Conservation (phyloP, 1,139 yeast genomes). For the Taiozyma onychis region DNA sequence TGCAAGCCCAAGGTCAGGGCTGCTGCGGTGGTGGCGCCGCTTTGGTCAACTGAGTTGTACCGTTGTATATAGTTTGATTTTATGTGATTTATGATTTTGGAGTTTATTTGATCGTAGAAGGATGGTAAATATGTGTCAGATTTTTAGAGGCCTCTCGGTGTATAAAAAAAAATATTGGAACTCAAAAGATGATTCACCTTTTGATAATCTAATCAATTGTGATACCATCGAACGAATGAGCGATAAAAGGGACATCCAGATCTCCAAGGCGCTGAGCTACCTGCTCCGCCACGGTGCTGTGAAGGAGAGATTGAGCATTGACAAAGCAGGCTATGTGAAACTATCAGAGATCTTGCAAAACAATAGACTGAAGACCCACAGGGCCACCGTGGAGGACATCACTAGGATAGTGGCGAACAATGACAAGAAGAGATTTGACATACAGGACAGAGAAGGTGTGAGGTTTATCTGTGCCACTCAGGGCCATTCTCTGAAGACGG, state of each 20-base stretch:
- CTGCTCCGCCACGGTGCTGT: conserved; percentile 80
- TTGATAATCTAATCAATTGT: not conserved
- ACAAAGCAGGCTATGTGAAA: conserved; percentile 58
- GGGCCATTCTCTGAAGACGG: conserved; percentile 69
- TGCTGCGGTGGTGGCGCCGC: conserved; percentile 41
- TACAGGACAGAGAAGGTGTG: conserved; percentile 25
- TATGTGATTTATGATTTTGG: not conserved
- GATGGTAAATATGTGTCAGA: not conserved
- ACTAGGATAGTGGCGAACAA: conserved; percentile 56
- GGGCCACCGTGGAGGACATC: conserved; percentile 53
- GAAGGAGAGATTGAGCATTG: conserved; percentile 62
- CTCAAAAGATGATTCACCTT: not conserved
- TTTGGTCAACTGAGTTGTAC: conserved; percentile 6
- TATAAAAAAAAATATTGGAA: no score
- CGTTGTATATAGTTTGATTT: not conserved
- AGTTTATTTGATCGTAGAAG: not conserved
- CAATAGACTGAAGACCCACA: conserved; percentile 50
- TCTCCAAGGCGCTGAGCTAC: conserved; percentile 72
- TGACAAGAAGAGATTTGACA: conserved; percentile 62
- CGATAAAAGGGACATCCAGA: conserved; percentile 41
- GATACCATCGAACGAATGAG: conserved; percentile 3
- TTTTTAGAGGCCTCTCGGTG: not conserved
- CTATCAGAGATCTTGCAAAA: conserved; percentile 50
- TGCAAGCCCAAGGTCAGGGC: conserved; percentile 33
- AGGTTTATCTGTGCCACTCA: conserved; percentile 74